Evolutionary conservation across 257 asterid genomes (phyloP).

Genomic region (Fraxinus pennsylvanica): DNA sequence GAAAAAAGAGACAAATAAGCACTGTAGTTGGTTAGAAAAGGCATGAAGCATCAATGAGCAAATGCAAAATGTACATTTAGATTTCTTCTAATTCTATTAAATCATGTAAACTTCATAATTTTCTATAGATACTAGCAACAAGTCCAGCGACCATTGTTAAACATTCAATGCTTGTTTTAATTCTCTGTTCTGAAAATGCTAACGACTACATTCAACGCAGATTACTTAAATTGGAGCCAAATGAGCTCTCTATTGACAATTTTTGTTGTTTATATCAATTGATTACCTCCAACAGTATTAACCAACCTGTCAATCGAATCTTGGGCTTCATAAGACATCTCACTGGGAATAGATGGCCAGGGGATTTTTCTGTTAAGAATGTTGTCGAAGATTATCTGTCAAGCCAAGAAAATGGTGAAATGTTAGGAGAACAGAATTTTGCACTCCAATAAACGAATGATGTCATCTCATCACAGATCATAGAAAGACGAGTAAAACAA

Average conservation of each 20-base stretch:
- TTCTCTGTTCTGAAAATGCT: constrained; percentile 21
- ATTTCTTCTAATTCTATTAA: constrained; percentile 4
- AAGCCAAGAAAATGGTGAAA: constrained; percentile 28
- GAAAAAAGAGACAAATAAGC: not conserved
- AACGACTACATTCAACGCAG: constrained; percentile 1
- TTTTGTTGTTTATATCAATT: not conserved
- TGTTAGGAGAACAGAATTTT: constrained; percentile 10
- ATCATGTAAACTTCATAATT: not conserved
- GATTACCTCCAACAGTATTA: constrained; percentile 17
- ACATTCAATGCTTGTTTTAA: constrained; percentile 17
- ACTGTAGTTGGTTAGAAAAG: constrained; percentile 13
- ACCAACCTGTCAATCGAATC: constrained; percentile 85
- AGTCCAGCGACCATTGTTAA: not conserved
- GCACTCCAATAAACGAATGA: constrained; percentile 9
- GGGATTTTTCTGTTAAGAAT: constrained; percentile 83
- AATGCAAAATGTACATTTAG: not conserved
- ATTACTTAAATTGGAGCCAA: not conserved
- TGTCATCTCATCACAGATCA: constrained; percentile 1
- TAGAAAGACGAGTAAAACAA: constrained; percentile 18
- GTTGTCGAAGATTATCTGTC: constrained; percentile 81
- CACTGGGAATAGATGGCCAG: constrained; percentile 83
- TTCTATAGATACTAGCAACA: not conserved
- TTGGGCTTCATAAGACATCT: constrained; percentile 77
- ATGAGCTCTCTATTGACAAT: constrained; percentile 12
- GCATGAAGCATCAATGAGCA: constrained; percentile 17